Conservation (phyloP, 1,284 basidiomycete species). For the Phellinidium pouzarii region DNA sequence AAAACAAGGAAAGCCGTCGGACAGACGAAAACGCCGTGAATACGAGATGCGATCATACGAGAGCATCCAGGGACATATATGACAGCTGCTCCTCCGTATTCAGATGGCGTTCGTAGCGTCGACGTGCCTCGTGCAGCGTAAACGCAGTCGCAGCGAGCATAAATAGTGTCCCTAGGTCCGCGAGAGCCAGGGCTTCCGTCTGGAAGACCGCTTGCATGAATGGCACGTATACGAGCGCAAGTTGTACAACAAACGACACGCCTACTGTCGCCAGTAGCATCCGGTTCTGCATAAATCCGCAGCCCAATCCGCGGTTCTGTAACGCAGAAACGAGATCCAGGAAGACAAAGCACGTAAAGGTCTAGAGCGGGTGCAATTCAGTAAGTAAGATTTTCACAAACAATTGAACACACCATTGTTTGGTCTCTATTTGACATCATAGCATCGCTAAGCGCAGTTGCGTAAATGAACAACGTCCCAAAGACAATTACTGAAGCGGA, state of each 20-base stretch:
- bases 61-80: neutral
- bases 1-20: too few relatives aligned
- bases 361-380: slow-evolving; percentile 42
- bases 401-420: slow-evolving; percentile 69
- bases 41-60: neutral
- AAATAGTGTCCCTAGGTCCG: slow-evolving; percentile 71
- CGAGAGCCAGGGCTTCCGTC: slow-evolving; percentile 68
- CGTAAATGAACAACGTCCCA: slow-evolving; percentile 86
- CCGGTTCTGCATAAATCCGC: slow-evolving; percentile 72
- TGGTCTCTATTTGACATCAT: slow-evolving; percentile 81
- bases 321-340: slow-evolving; percentile 92
- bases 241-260: slow-evolving; percentile 76
- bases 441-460: slow-evolving; percentile 76
- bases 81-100: slow-evolving; percentile 22
- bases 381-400: neutral
- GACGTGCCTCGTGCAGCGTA: slow-evolving; percentile 71
- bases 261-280: slow-evolving; percentile 88
- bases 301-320: slow-evolving; percentile 88
- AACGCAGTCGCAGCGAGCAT: slow-evolving; percentile 68
- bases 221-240: slow-evolving; percentile 85
- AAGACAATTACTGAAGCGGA: slow-evolving; percentile 86
- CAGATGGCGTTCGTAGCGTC: slow-evolving; percentile 66
- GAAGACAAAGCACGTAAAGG: slow-evolving; percentile 95
- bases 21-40: neutral
- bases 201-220: slow-evolving; percentile 91